A percentile compares a stretch with the other conserved stretches of the same genome.
phyloP scores from a whole-genome alignment of 2,329 filamentous ascomycete genomes.

The Epichloe festucae region DNA sequence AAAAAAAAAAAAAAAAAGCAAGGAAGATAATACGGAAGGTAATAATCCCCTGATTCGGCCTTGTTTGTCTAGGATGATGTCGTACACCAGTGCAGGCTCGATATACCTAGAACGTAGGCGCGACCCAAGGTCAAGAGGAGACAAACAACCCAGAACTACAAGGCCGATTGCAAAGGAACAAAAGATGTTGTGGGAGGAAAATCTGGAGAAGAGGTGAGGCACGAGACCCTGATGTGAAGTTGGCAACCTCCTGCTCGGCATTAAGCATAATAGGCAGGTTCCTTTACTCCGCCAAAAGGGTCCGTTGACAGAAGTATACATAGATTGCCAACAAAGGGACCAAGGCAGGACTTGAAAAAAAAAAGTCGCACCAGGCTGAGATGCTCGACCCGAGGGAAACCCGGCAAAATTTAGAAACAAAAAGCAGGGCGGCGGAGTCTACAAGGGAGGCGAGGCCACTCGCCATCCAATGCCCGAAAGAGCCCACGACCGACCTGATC shows the following conservation, averaged over 20 bases:
- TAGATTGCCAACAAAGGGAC: not conserved
- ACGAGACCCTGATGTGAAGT: not conserved
- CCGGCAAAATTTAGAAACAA: not conserved
- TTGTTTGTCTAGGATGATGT: not conserved
- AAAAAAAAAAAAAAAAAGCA: not conserved
- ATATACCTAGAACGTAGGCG: not conserved
- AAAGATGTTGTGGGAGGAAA: not conserved
- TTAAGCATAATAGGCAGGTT: not conserved
- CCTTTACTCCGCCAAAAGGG: not conserved
- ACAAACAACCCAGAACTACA: not conserved
- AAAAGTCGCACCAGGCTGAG: not conserved
- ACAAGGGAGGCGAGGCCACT: not conserved
- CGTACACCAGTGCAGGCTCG: not conserved
- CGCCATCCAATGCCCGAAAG: not conserved
- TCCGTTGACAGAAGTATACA: not conserved
- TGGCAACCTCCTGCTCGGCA: not conserved
- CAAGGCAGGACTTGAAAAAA: not conserved
- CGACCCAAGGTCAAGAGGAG: not conserved
- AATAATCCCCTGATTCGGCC: not conserved
- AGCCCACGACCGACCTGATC: not conserved
- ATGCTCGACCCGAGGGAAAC: not conserved
- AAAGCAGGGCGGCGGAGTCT: slow-evolving; percentile 3
- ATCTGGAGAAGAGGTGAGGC: not conserved
- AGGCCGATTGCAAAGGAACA: not conserved
- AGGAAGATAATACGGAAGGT: not conserved